Evolutionary conservation across 2,329 filamentous ascomycete species (phyloP).

Genomic region (Penicillium sp.): DNA sequence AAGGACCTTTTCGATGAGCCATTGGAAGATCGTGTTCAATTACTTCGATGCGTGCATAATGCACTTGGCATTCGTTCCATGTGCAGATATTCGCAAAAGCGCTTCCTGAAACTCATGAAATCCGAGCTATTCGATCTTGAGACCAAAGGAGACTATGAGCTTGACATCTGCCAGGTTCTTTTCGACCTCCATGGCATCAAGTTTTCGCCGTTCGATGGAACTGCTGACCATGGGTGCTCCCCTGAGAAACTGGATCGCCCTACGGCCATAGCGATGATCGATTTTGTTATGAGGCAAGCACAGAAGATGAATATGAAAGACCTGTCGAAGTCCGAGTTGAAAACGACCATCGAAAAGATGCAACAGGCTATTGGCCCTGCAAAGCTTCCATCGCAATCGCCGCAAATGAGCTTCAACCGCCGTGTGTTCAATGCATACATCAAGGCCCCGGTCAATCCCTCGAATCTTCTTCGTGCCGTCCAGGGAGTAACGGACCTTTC

Average conservation of each 20-base stretch:
- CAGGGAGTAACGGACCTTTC: slow-evolving; percentile 74
- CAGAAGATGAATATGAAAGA: slow-evolving; percentile 86
- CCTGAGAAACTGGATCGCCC: slow-evolving; percentile 74
- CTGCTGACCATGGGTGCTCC: slow-evolving; percentile 76
- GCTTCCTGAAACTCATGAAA: slow-evolving; percentile 86
- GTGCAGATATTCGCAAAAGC: slow-evolving; percentile 81
- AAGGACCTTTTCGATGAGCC: slow-evolving; percentile 62
- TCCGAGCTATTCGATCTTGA: slow-evolving; percentile 76
- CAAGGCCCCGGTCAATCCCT: slow-evolving; percentile 78
- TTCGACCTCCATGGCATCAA: slow-evolving; percentile 81
- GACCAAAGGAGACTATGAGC: slow-evolving; percentile 77
- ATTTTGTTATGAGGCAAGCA: slow-evolving; percentile 78
- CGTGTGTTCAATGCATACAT: slow-evolving; percentile 78
- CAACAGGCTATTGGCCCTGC: slow-evolving; percentile 77
- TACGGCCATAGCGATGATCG: slow-evolving; percentile 76
- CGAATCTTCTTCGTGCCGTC: slow-evolving; percentile 76
- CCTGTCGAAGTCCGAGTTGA: slow-evolving; percentile 84
- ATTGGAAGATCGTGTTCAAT: slow-evolving; percentile 72
- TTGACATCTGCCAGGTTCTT: slow-evolving; percentile 80
- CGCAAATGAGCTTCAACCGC: slow-evolving; percentile 82
- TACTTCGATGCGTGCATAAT: slow-evolving; percentile 77
- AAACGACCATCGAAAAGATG: slow-evolving; percentile 86
- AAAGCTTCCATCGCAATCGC: slow-evolving; percentile 72
- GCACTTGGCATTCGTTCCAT: slow-evolving; percentile 79
- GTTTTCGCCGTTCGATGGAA: slow-evolving; percentile 66